Conservation (phyloP, 129 eudicot genomes). For the Oenanthe sinensis region DNA sequence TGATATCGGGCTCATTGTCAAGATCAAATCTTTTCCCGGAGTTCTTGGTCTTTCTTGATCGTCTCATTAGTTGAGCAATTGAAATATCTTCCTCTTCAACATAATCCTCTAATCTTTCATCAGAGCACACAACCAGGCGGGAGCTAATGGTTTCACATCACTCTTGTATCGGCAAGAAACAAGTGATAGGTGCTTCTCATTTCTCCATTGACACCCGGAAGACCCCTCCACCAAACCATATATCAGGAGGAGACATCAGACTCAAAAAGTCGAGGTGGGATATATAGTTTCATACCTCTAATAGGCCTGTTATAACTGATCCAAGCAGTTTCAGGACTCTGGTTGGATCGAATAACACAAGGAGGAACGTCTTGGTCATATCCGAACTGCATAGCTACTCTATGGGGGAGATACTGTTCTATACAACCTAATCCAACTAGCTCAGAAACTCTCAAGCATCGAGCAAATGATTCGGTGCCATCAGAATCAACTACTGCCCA, state of each 20-base stretch:
- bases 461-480: slow-evolving; percentile 24
- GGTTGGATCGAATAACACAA: slow-evolving; percentile 1
- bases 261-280: slow-evolving; percentile 28
- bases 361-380: slow-evolving; percentile 46
- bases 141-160: background rate
- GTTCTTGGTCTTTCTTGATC: background rate
- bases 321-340: slow-evolving; percentile 23
- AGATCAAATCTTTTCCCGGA: background rate
- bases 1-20: background rate
- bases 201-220: background rate
- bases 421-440: slow-evolving; percentile 28
- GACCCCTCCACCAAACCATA: slow-evolving; percentile 38
- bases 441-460: slow-evolving; percentile 27
- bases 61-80: background rate
- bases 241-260: slow-evolving; percentile 28
- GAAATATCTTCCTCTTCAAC: background rate
- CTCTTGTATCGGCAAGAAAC: background rate
- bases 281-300: slow-evolving; percentile 8
- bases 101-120: background rate
- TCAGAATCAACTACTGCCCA: slow-evolving; percentile 4
- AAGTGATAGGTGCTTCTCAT: background rate
- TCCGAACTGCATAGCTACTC: slow-evolving; percentile 60
- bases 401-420: slow-evolving; percentile 38
- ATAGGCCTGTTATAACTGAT: slow-evolving; percentile 11
- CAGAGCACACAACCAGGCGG: background rate